A percentile compares a stretch with the other conserved stretches of the same genome.
Evolutionary conservation across 192 early-diverging fungal genomes (phyloP).

Genomic region (Allomyces arbusculus): DNA sequence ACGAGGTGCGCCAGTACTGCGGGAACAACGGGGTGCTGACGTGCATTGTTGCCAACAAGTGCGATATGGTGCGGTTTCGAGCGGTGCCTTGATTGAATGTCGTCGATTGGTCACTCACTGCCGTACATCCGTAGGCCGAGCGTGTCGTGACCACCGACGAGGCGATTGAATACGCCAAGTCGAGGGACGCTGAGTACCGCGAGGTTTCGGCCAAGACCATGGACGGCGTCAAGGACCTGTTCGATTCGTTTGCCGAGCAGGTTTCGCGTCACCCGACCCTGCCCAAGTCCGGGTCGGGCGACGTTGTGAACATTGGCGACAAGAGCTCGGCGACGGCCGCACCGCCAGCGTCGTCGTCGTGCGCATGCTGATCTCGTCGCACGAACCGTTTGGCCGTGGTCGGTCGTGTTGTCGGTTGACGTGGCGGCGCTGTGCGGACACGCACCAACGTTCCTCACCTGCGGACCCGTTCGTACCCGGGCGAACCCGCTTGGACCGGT

Average conservation of each 20-base stretch:
- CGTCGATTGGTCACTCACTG: not conserved
- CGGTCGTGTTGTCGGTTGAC: too few relatives aligned
- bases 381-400: too few relatives aligned
- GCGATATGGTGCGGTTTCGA: conserved; percentile 54
- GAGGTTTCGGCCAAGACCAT: conserved; percentile 7
- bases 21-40: conserved; percentile 71
- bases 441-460: too few relatives aligned
- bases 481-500: too few relatives aligned
- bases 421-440: too few relatives aligned
- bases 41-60: conserved; percentile 97
- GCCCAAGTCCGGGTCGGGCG: not conserved
- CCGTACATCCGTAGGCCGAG: not conserved
- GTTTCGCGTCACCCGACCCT: conserved; percentile 8
- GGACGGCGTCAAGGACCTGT: conserved; percentile 9
- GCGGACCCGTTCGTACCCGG: too few relatives aligned
- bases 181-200: not conserved
- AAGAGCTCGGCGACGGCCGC: not conserved
- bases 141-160: not conserved
- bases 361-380: not conserved
- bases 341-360: not conserved
- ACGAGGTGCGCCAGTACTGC: conserved; percentile 82
- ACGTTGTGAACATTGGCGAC: conserved; percentile 5
- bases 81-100: not conserved
- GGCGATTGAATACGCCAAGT: not conserved
- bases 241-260: conserved; percentile 3